Percentiles rank a stretch among this genome's conserved stretches.
phyloP scores from a whole-genome alignment of 1,139 yeast species.

The Blastobotrys malaysiensis region DNA sequence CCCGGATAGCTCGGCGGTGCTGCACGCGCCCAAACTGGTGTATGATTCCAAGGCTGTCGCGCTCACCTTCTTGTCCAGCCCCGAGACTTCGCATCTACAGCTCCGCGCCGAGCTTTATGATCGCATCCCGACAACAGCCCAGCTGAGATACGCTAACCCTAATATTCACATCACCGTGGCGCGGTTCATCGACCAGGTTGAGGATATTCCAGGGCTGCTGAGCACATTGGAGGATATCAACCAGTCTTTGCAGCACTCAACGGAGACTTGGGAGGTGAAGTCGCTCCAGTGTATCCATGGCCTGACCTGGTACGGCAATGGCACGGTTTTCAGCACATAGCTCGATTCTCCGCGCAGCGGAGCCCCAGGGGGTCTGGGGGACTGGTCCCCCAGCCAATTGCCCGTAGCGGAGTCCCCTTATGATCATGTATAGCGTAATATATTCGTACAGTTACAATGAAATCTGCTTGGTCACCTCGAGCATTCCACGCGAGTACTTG shows the following conservation, averaged over 20 bases:
- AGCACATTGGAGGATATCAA: background rate
- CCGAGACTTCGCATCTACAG: slow-evolving; percentile 1
- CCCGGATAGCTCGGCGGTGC: background rate
- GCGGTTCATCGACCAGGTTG: background rate
- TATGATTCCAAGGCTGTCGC: slow-evolving; percentile 3
- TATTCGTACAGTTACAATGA: background rate
- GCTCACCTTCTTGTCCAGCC: slow-evolving; percentile 1
- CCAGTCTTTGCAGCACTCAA: background rate
- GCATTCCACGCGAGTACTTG: background rate
- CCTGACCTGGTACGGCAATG: slow-evolving; percentile 5
- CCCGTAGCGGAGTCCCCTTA: too few relatives aligned
- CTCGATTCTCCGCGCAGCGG: too few relatives aligned
- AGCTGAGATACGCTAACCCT: background rate
- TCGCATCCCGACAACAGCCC: background rate
- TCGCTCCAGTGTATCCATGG: slow-evolving; percentile 2
- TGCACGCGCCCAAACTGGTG: background rate
- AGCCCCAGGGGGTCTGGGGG: too few relatives aligned
- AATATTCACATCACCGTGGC: slow-evolving; percentile 1
- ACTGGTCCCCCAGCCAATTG: too few relatives aligned
- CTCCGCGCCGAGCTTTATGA: background rate
- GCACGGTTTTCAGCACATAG: background rate
- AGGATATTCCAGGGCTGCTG: background rate
- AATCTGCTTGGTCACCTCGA: background rate
- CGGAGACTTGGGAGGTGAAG: background rate
- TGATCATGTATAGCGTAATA: too few relatives aligned